Percentiles rank a stretch among this genome's conserved stretches.
Evolutionary conservation across 129 eudicot species (phyloP).

Genomic region (Centaurea solstitialis): DNA sequence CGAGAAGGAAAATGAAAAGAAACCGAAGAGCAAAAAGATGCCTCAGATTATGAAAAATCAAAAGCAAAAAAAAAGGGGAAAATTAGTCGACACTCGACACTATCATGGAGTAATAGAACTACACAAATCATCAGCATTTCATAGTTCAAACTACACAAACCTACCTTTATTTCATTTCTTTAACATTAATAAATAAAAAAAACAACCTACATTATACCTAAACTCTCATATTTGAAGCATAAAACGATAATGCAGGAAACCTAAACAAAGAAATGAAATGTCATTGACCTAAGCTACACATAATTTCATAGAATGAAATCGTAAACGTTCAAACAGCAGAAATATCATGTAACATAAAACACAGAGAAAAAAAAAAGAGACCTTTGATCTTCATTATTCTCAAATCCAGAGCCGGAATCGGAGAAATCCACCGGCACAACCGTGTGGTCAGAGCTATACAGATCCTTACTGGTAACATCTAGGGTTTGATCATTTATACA

Average conservation of each 20-base stretch:
- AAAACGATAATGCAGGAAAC: neutral
- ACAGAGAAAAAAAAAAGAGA: slow-evolving; percentile 15
- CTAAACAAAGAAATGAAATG: slow-evolving; percentile 2
- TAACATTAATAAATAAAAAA: neutral
- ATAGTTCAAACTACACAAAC: neutral
- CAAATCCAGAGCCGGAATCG: slow-evolving; percentile 53
- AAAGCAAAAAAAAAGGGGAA: neutral
- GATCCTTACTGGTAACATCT: slow-evolving; percentile 92
- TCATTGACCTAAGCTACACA: neutral
- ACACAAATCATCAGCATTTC: neutral
- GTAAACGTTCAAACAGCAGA: neutral
- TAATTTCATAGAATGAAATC: neutral
- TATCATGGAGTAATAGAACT: neutral
- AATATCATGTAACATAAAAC: neutral
- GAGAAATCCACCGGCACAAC: slow-evolving; percentile 88
- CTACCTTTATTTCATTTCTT: neutral
- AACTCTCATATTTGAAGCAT: neutral
- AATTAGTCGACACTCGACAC: neutral
- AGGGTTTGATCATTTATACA: slow-evolving; percentile 79
- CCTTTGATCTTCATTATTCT: slow-evolving; percentile 61
- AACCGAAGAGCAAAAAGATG: neutral
- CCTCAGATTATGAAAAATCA: neutral
- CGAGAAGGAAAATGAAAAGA: neutral
- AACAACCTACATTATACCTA: neutral
- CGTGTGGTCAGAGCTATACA: slow-evolving; percentile 72